These are phyloP conservation scores for Yamadazyma insecticola DNA, from an alignment of 805 yeast species.

Conservation along the genomic window DNA sequence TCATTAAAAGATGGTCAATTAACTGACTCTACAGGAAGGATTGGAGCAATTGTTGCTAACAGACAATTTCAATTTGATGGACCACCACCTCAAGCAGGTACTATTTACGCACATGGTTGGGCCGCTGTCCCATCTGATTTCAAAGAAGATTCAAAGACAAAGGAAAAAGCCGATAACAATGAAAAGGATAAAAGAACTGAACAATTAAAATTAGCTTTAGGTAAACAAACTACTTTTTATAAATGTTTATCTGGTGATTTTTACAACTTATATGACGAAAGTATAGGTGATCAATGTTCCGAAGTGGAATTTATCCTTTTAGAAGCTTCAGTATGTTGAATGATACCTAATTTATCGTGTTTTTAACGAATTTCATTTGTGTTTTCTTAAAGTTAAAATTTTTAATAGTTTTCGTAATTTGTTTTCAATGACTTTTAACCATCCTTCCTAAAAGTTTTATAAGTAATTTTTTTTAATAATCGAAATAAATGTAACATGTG, in stretches of 20 bases:
- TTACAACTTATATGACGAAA: slow-evolving; percentile 71
- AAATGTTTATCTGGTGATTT: slow-evolving; percentile 73
- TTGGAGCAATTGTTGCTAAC: slow-evolving; percentile 78
- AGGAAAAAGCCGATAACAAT: slow-evolving; percentile 7
- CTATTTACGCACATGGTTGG: slow-evolving; percentile 62
- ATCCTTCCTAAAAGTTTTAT: neutral
- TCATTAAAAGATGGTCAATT: slow-evolving; percentile 47
- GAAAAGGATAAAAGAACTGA: slow-evolving; percentile 5
- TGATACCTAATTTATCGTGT: neutral
- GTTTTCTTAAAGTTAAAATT: neutral
- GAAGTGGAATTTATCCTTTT: slow-evolving; percentile 43
- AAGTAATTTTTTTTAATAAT: too few species aligned
- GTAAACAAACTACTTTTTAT: slow-evolving; percentile 58
- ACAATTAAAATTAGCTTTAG: slow-evolving; percentile 51
- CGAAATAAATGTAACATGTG: too few species aligned
- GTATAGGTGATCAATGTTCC: slow-evolving; percentile 14
- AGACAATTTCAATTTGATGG: slow-evolving; percentile 76
- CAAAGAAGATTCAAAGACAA: slow-evolving; percentile 8
- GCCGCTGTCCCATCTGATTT: slow-evolving; percentile 28
- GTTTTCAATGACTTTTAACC: neutral
- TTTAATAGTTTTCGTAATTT: too few species aligned
- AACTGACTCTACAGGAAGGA: slow-evolving; percentile 58
- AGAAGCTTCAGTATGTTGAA: slow-evolving; percentile 5
- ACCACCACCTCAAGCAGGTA: slow-evolving; percentile 76
- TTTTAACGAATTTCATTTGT: neutral